Percentiles rank a stretch among this genome's conserved stretches.
These are phyloP conservation scores for Schwanniomyces occidentalis DNA, from an alignment of 805 yeast genomes.

Conservation along the genomic window DNA sequence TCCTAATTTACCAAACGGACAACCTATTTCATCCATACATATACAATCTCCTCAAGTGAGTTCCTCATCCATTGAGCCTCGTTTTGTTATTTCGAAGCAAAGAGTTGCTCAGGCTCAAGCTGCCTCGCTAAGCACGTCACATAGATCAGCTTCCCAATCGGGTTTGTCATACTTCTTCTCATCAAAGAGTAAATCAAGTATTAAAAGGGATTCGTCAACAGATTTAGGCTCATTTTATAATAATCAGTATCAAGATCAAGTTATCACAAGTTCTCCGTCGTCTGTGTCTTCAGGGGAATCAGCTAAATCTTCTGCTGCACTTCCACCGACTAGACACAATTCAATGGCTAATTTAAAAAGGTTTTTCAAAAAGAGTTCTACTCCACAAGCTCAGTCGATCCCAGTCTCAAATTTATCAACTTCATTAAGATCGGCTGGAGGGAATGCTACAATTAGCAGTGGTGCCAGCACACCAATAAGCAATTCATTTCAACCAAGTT, in stretches of 20 bases:
- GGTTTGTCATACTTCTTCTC: constrained; percentile 52
- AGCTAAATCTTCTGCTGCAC: constrained; percentile 13
- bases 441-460: constrained; percentile 8
- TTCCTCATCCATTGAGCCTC: constrained; percentile 69
- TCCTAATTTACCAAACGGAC: constrained; percentile 58
- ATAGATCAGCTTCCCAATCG: constrained; percentile 44
- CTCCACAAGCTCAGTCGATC: constrained; percentile 16
- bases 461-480: constrained; percentile 11
- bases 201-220: constrained; percentile 37
- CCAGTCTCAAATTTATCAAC: constrained; percentile 24
- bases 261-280: constrained; percentile 30
- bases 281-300: constrained; percentile 40
- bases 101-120: constrained; percentile 57
- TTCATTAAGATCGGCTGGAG: constrained; percentile 22
- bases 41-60: constrained; percentile 69
- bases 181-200: constrained; percentile 37
- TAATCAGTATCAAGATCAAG: constrained; percentile 31
- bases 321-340: constrained; percentile 60
- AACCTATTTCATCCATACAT: constrained; percentile 59
- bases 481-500: constrained; percentile 16
- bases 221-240: constrained; percentile 44
- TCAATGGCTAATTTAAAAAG: constrained; percentile 78
- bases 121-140: constrained; percentile 35
- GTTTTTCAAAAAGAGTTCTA: constrained; percentile 56
- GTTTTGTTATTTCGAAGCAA: constrained; percentile 82